Evolutionary conservation across 345 rosid species (phyloP), one percentile per base, ranked within the genome.

Genomic region (Geranium brycei): DNA sequence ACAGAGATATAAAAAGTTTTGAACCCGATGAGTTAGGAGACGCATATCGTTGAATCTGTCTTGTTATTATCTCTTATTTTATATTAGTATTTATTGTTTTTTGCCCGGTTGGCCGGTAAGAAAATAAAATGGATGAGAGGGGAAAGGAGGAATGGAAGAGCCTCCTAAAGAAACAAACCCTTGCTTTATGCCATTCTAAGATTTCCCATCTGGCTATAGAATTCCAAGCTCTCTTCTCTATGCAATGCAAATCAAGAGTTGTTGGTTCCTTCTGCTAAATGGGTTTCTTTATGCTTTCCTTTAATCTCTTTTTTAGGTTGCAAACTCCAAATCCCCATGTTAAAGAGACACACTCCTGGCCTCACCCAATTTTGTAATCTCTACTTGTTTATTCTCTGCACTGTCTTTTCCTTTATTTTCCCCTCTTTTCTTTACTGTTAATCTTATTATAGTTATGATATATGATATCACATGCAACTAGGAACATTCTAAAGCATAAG

Each of bases 401-500:
- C 58, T 56, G 40, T 31, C 69, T 70, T 76, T 74, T 67, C 60
- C 79, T 78, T 77, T 68, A 59, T 70, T 75, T 71, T 23, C 66
- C 17, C 62, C 32, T 17, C 64, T 71, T 73, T 65, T 19, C 68
- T 68, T 71, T 81, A 56, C 58, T 68, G 66, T 61, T 70, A 66
- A 31, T 51, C 47, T 51, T 62, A 62, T 62, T 47, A 56, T 15
- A 60, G 55, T 41, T 75, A 71, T 47, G 59, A 64, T 75, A 64
- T 58, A 65, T 57, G 72, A 63, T 62, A 68, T 70, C 79, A 76
- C 80, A 78, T 78, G 86, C 80, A 60, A 68, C 68, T 73, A 41
- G 80, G 83, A 81, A 81, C 78, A 75, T 76, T 84, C 81, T 63
- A 69, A 79, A 79, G 88, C 77, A 72, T 74, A 69, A 58, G 70